Percentiles rank a stretch among this genome's conserved stretches.
Evolutionary conservation across 805 yeast genomes (phyloP).

Genomic region (Ogataea wickerhamii): DNA sequence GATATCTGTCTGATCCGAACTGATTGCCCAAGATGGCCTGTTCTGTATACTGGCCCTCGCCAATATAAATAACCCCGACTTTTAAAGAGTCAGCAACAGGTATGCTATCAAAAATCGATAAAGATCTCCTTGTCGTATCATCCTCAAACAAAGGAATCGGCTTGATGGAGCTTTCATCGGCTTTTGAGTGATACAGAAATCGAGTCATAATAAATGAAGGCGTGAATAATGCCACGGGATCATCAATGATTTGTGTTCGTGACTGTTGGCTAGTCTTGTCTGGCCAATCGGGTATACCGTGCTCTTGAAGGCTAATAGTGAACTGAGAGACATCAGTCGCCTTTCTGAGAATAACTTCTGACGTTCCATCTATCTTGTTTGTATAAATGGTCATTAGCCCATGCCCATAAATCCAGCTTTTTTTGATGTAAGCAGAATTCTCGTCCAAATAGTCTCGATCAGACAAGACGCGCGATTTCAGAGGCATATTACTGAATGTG

Average conservation of each 20-base stretch:
- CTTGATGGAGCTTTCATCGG: constrained; percentile 11
- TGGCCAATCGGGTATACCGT: no score
- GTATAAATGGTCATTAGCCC: constrained; percentile 57
- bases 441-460: constrained; percentile 11
- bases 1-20: constrained; percentile 62
- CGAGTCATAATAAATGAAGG: constrained; percentile 23
- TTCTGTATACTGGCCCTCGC: constrained; percentile 61
- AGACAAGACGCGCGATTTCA: constrained; percentile 36
- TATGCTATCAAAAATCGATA: constrained; percentile 63
- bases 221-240: constrained; percentile 9
- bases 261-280: no score
- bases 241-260: neutral
- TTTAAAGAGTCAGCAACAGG: constrained; percentile 79
- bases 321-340: constrained; percentile 63
- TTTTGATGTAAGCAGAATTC: constrained; percentile 21
- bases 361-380: constrained; percentile 46
- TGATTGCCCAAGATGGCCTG: constrained; percentile 59
- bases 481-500: constrained; percentile 59
- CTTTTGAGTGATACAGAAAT: constrained; percentile 12
- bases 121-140: constrained; percentile 45
- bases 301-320: constrained; percentile 41
- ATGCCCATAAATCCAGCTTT: constrained; percentile 60
- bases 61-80: constrained; percentile 74
- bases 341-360: constrained; percentile 50
- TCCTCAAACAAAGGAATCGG: constrained; percentile 20